Conservation (phyloP, 331 rosid genomes). For the Acacia pycnantha region DNA sequence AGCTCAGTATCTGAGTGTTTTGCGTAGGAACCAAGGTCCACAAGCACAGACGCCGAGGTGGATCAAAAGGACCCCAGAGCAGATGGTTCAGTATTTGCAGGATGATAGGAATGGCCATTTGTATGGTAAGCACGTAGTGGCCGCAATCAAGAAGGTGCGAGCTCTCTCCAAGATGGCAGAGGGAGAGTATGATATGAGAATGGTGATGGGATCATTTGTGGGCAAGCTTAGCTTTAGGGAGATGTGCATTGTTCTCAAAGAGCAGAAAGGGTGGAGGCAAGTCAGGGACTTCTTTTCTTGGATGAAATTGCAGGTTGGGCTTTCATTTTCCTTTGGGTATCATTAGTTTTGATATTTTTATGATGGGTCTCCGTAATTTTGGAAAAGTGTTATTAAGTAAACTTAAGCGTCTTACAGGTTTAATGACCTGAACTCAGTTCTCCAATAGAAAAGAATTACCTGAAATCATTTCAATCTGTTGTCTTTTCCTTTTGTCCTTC, state of each 20-base stretch:
- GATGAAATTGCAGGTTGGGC: constrained; percentile 93
- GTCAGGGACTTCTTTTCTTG: constrained; percentile 80
- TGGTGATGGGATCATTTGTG: constrained; percentile 79
- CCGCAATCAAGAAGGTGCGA: constrained; percentile 77
- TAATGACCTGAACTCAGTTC: not conserved
- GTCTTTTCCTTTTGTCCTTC: not conserved
- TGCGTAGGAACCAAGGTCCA: constrained; percentile 84
- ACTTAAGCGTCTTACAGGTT: not conserved
- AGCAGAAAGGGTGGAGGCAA: constrained; percentile 92
- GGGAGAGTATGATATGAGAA: constrained; percentile 69
- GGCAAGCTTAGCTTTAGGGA: constrained; percentile 76
- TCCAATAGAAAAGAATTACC: not conserved
- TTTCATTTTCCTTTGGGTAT: not conserved
- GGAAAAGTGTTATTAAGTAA: not conserved
- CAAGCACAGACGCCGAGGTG: constrained; percentile 86
- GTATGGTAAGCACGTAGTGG: constrained; percentile 81
- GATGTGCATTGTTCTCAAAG: constrained; percentile 90
- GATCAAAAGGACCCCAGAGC: constrained; percentile 87
- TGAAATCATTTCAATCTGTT: not conserved
- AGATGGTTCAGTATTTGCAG: constrained; percentile 78
- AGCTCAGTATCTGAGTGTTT: constrained; percentile 59
- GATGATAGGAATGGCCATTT: constrained; percentile 74
- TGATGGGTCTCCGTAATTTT: not conserved
- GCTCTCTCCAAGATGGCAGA: constrained; percentile 48
- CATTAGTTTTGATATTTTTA: not conserved